Percentiles rank a stretch among this genome's conserved stretches.
These are phyloP conservation scores for Avena atlantica DNA, from an alignment of 176 grass and related monocot species.

Conservation along the genomic window DNA sequence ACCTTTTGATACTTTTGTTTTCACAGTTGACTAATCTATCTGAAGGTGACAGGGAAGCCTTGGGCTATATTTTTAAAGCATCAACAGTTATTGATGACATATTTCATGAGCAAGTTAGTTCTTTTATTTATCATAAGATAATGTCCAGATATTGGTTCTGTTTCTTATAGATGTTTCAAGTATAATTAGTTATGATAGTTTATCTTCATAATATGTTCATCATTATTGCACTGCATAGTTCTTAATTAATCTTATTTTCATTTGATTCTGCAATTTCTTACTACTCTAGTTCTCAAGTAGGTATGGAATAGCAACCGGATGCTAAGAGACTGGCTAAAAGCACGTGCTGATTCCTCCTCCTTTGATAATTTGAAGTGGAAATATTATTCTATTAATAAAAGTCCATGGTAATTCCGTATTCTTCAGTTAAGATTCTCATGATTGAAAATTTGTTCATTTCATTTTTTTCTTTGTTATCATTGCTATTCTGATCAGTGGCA, in stretches of 20 bases:
- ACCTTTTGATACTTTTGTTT: constrained; percentile 8
- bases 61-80: constrained; percentile 74
- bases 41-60: constrained; percentile 78
- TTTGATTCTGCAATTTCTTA: constrained; percentile 41
- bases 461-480: no score
- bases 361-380: constrained; percentile 80
- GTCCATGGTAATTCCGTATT: constrained; percentile 74
- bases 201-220: constrained; percentile 10
- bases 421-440: not conserved
- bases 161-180: constrained; percentile 29
- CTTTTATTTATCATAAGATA: constrained; percentile 9
- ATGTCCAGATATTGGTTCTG: constrained; percentile 15
- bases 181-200: constrained; percentile 17
- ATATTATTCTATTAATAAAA: constrained; percentile 94
- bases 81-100: constrained; percentile 89
- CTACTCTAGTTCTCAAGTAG: constrained; percentile 52
- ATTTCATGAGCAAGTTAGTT: constrained; percentile 76
- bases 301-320: constrained; percentile 67
- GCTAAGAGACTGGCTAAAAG: constrained; percentile 83
- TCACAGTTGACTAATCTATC: constrained; percentile 76
- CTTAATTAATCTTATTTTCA: not conserved
- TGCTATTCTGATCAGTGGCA: no score
- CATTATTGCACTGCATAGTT: constrained; percentile 17
- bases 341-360: constrained; percentile 60
- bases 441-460: not conserved